These are phyloP conservation scores for Hymenoscyphus albidus DNA, from an alignment of 2,329 filamentous ascomycete species.

Conservation along the genomic window DNA sequence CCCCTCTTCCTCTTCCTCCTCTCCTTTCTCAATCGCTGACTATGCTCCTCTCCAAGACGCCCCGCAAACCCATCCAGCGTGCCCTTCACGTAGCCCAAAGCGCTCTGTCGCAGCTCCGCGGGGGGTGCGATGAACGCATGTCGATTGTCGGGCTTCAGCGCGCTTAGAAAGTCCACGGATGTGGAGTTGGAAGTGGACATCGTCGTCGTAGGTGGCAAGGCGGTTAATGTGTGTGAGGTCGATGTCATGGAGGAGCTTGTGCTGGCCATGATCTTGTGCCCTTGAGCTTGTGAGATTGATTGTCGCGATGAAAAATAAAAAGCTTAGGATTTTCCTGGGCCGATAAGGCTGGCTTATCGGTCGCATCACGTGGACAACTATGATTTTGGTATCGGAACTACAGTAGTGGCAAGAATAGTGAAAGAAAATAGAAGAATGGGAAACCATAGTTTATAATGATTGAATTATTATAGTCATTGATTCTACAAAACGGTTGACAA, in stretches of 20 bases:
- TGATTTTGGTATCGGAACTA: no score
- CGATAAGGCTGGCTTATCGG: no score
- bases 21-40: constrained; percentile 60
- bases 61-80: constrained; percentile 75
- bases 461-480: no score
- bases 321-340: no score
- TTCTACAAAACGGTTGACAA: no score
- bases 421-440: no score
- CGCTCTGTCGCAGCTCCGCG: constrained; percentile 60
- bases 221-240: constrained; percentile 60
- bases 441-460: no score
- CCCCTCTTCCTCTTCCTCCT: constrained; percentile 75
- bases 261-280: constrained; percentile 27
- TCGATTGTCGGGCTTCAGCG: constrained; percentile 29
- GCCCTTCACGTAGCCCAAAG: constrained; percentile 72
- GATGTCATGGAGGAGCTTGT: constrained; percentile 59
- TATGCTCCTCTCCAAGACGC: constrained; percentile 69
- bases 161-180: constrained; percentile 21
- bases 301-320: no score
- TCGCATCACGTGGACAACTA: no score
- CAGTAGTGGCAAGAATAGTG: no score
- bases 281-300: background rate
- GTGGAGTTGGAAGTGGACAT: constrained; percentile 25
- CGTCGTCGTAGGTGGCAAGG: constrained; percentile 39
- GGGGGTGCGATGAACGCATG: constrained; percentile 70